phyloP scores from a whole-genome alignment of 1,284 basidiomycete species.

The Rhizoctonia solani region DNA sequence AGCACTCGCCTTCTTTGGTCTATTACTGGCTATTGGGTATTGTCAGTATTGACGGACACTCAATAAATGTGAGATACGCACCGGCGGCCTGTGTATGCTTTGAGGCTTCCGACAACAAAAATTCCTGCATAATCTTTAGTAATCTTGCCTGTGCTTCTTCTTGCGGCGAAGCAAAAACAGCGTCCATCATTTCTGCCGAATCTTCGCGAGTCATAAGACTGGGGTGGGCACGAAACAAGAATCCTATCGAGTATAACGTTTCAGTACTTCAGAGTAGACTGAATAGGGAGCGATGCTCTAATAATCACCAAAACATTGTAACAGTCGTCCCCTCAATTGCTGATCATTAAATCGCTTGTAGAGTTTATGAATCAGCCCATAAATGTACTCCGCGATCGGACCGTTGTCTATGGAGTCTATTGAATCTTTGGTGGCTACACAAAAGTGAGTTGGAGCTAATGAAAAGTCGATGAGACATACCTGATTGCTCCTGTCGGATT shows the following conservation, averaged over 20 bases:
- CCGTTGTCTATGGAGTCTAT: constrained; percentile 66
- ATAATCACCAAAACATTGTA: constrained; percentile 77
- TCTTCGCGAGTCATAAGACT: constrained; percentile 79
- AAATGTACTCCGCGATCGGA: constrained; percentile 82
- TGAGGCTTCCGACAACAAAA: constrained; percentile 76
- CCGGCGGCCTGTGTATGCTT: constrained; percentile 59
- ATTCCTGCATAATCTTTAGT: constrained; percentile 88
- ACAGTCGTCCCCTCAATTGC: constrained; percentile 62
- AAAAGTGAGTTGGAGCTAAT: not conserved
- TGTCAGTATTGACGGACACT: not conserved
- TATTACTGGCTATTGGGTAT: constrained; percentile 39
- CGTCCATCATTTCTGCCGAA: constrained; percentile 86
- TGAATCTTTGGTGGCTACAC: constrained; percentile 57
- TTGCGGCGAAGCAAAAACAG: constrained; percentile 73
- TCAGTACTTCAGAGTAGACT: not conserved
- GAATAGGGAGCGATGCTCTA: not conserved
- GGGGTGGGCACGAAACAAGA: constrained; percentile 90
- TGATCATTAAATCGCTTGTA: constrained; percentile 64
- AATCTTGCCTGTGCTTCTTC: constrained; percentile 74
- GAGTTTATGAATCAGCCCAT: constrained; percentile 67
- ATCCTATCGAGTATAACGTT: constrained; percentile 55
- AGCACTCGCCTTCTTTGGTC: constrained; percentile 51
- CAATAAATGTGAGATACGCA: constrained; percentile 51
- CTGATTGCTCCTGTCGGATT: constrained; percentile 61
- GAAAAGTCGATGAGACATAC: constrained; percentile 45